These are phyloP conservation scores for Marsdenia floribunda DNA, from an alignment of 257 asterid species.

Conservation along the genomic window DNA sequence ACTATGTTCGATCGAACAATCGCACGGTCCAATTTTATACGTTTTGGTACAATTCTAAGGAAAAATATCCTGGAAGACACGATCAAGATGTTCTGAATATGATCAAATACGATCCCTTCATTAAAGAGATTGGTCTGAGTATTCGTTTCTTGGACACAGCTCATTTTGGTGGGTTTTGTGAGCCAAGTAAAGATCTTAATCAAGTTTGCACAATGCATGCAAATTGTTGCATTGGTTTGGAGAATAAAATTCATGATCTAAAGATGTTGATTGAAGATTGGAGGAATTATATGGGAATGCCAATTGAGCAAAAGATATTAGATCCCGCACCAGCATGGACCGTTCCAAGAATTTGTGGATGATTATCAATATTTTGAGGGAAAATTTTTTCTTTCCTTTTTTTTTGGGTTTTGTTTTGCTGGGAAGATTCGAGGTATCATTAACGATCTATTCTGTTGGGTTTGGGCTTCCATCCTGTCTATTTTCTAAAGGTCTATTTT, in stretches of 20 bases:
- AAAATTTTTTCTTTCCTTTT: no score
- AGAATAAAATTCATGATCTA: constrained; percentile 49
- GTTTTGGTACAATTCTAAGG: constrained; percentile 37
- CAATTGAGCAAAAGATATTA: background rate
- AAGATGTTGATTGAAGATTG: constrained; percentile 44
- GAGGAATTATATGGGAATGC: constrained; percentile 31
- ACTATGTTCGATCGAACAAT: constrained; percentile 44
- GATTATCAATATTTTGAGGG: background rate
- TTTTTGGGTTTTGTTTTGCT: no score
- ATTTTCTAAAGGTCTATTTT: no score
- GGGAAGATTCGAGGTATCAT: no score
- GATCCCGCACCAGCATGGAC: background rate
- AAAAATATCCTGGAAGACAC: constrained; percentile 39
- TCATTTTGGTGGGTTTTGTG: constrained; percentile 58
- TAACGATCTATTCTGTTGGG: no score
- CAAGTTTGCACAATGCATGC: constrained; percentile 60
- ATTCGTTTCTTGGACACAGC: constrained; percentile 48
- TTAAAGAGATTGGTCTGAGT: constrained; percentile 32
- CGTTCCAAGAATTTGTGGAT: constrained; percentile 11
- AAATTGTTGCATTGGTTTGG: constrained; percentile 58
- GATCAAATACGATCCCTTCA: constrained; percentile 35
- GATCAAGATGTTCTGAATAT: constrained; percentile 60
- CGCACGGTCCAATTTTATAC: constrained; percentile 46
- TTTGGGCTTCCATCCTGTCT: no score
- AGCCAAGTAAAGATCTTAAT: constrained; percentile 45